phyloP scores from a whole-genome alignment of 2,329 filamentous ascomycete species.

The Fusarium torulosum region DNA sequence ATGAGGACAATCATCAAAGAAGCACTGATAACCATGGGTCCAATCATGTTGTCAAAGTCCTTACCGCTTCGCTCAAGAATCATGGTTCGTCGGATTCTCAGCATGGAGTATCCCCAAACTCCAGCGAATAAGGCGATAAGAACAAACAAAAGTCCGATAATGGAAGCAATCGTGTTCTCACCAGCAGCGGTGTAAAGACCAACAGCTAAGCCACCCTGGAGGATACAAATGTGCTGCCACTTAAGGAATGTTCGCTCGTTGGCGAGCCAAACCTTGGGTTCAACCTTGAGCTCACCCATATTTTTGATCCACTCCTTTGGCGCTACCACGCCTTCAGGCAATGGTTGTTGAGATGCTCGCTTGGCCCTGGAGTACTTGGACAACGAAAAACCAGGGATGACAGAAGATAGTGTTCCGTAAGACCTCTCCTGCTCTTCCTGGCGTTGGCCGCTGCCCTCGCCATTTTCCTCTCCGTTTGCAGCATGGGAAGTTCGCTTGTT shows the following conservation, averaged over 20 bases:
- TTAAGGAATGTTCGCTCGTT: conserved; percentile 99
- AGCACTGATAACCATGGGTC: conserved; percentile 84
- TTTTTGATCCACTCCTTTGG: conserved; percentile 95
- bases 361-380: conserved; percentile 77
- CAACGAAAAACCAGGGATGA: conserved; percentile 86
- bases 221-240: conserved; percentile 94
- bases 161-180: conserved; percentile 79
- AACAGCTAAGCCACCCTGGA: conserved; percentile 86
- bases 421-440: conserved; percentile 53
- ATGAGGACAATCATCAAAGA: conserved; percentile 83
- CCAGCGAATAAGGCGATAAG: conserved; percentile 85
- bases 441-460: conserved; percentile 54
- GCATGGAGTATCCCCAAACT: conserved; percentile 88
- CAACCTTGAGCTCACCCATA: conserved; percentile 88
- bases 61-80: conserved; percentile 89
- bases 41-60: conserved; percentile 91
- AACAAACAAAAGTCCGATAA: conserved; percentile 86
- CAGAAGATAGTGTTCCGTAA: conserved; percentile 73
- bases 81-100: conserved; percentile 79
- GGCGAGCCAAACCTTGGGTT: conserved; percentile 98
- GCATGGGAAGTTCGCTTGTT: conserved; percentile 45
- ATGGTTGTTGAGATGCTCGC: conserved; percentile 59
- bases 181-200: conserved; percentile 91
- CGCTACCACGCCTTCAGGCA: conserved; percentile 90
- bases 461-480: conserved; percentile 52